Evolutionary conservation across 768 basidiomycete genomes (phyloP).

Genomic region (Pleurotus djamor): DNA sequence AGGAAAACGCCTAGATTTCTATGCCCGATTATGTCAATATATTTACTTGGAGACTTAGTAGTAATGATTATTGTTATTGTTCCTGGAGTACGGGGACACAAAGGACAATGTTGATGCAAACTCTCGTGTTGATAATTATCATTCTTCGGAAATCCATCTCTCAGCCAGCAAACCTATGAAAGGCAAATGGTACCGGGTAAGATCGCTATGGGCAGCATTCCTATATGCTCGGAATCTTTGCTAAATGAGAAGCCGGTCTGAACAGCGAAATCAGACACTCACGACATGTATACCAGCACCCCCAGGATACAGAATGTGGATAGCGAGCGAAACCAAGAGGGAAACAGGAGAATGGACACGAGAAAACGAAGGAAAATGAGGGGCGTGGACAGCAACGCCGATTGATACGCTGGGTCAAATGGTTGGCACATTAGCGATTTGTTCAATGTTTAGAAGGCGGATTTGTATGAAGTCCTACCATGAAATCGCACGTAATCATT

Average conservation of each 20-base stretch:
- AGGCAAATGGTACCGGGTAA: slow-evolving; percentile 62
- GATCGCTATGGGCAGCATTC: slow-evolving; percentile 47
- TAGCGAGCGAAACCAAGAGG: slow-evolving; percentile 47
- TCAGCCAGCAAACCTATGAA: slow-evolving; percentile 65
- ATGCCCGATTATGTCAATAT: no score
- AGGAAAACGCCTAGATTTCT: neutral
- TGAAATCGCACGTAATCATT: slow-evolving; percentile 81
- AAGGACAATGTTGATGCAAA: no score
- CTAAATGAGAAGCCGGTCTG: slow-evolving; percentile 9
- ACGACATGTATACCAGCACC: slow-evolving; percentile 54
- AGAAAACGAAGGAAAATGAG: slow-evolving; percentile 55
- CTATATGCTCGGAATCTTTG: slow-evolving; percentile 48
- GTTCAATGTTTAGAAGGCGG: neutral
- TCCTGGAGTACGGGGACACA: neutral
- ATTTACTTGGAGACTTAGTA: neutral
- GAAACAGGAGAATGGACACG: slow-evolving; percentile 49
- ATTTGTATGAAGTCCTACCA: slow-evolving; percentile 33
- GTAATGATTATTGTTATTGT: neutral
- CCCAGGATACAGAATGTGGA: slow-evolving; percentile 43
- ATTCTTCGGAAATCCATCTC: slow-evolving; percentile 66
- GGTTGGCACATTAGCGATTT: no score
- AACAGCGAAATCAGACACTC: slow-evolving; percentile 20
- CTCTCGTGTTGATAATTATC: neutral
- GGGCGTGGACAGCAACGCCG: slow-evolving; percentile 67
- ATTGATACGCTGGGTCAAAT: slow-evolving; percentile 63